Conservation (phyloP, 192 early-diverging fungal species). For the Coemansia sp. region DNA sequence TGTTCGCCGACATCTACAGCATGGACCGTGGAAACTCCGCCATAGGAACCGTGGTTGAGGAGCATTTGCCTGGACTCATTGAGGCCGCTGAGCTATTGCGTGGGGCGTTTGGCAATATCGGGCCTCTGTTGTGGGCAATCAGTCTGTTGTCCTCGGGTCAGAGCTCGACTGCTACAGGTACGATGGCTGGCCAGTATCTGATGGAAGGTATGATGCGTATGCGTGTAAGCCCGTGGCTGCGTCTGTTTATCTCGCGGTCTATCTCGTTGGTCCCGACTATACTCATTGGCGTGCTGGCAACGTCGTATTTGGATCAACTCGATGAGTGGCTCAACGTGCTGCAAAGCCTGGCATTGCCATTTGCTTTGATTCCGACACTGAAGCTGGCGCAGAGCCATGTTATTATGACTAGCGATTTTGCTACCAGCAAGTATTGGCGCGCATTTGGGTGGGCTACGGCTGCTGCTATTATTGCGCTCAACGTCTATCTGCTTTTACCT, state of each 20-base stretch:
- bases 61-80: conserved; percentile 60
- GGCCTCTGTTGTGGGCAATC: conserved; percentile 79
- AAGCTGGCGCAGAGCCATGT: conserved; percentile 59
- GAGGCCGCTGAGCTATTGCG: conserved; percentile 65
- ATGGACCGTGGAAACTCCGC: conserved; percentile 5
- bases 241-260: conserved; percentile 63
- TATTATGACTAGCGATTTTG: conserved; percentile 59
- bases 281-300: conserved; percentile 64
- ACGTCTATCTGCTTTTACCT: conserved; percentile 59
- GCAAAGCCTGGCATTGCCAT: conserved; percentile 69
- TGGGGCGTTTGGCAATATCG: conserved; percentile 60
- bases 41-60: conserved; percentile 11
- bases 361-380: conserved; percentile 65
- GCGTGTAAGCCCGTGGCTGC: conserved; percentile 63
- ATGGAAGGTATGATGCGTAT: conserved; percentile 82
- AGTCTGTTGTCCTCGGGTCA: conserved; percentile 83
- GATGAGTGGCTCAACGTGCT: conserved; percentile 72
- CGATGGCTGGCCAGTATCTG: conserved; percentile 88
- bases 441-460: conserved; percentile 57
- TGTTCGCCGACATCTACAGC: conserved; percentile 61
- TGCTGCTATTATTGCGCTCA: conserved; percentile 59
- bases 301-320: conserved; percentile 62
- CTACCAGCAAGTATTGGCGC: conserved; percentile 24
- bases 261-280: conserved; percentile 69
- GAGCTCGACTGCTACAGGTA: conserved; percentile 86